phyloP scores from a whole-genome alignment of 495 filamentous ascomycete species.

The Aspergillus panamensis region DNA sequence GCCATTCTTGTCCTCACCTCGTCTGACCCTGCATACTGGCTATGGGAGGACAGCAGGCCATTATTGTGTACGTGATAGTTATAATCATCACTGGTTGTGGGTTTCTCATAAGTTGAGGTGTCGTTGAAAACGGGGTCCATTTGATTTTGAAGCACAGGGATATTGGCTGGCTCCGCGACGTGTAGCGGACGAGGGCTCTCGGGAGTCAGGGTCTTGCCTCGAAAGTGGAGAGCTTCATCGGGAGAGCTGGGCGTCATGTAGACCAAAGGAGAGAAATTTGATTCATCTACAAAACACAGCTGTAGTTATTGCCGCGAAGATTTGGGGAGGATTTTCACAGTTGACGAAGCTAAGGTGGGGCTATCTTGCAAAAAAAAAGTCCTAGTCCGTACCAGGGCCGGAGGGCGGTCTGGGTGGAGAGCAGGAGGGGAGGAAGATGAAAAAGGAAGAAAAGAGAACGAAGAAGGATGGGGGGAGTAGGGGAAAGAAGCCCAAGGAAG shows the following conservation, averaged over 20 bases:
- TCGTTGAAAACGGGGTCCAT: constrained; percentile 72
- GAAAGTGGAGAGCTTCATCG: constrained; percentile 62
- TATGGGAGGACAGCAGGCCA: constrained; percentile 22
- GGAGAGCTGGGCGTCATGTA: constrained; percentile 63
- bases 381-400: constrained; percentile 20
- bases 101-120: constrained; percentile 51
- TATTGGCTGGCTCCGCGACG: constrained; percentile 64
- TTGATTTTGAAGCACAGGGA: constrained; percentile 68
- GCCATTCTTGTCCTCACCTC: constrained; percentile 22
- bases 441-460: not conserved
- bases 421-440: not conserved
- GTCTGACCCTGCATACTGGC: constrained; percentile 22
- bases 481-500: not conserved
- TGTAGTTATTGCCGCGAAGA: constrained; percentile 12
- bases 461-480: constrained; percentile 8
- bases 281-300: constrained; percentile 42
- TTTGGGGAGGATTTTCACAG: constrained; percentile 17
- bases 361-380: constrained; percentile 23
- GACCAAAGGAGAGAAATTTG: constrained; percentile 30
- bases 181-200: constrained; percentile 69
- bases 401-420: constrained; percentile 8
- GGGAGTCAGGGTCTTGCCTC: constrained; percentile 66
- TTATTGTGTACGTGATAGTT: constrained; percentile 18
- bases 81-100: constrained; percentile 19
- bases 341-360: constrained; percentile 31